Evolutionary conservation across 148 eudicot species (phyloP).

Genomic region (Gaultheria prostrata): DNA sequence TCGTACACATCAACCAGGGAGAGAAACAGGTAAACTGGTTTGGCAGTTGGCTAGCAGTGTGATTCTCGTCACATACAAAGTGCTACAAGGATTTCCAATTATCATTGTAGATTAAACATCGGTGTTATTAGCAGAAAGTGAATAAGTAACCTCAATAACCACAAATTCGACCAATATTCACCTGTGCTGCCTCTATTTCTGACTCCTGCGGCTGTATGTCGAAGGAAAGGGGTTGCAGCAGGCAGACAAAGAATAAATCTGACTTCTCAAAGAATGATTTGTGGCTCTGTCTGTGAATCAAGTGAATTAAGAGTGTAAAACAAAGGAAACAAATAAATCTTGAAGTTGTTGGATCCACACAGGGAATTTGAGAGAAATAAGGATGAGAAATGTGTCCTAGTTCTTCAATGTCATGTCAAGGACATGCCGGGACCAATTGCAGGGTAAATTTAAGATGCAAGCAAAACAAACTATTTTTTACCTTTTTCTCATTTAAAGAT

Average conservation of each 20-base stretch:
- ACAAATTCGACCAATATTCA: constrained; percentile 17
- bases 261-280: constrained; percentile 60
- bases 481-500: not conserved
- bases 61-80: not conserved
- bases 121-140: not conserved
- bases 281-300: constrained; percentile 58
- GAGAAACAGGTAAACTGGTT: not conserved
- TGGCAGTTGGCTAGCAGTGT: not conserved
- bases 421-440: not conserved
- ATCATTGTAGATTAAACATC: not conserved
- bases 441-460: not conserved
- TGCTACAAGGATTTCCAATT: not conserved
- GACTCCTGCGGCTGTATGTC: constrained; percentile 55
- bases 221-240: constrained; percentile 49
- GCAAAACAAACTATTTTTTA: not conserved
- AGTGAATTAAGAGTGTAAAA: not conserved
- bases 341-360: not conserved
- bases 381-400: not conserved
- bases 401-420: not conserved
- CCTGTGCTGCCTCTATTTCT: constrained; percentile 80
- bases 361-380: not conserved
- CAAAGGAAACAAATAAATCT: not conserved
- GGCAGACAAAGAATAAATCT: constrained; percentile 57
- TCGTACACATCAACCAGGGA: not conserved
- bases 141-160: not conserved